phyloP scores from a whole-genome alignment of 331 rosid species.

The Quercus lobata region DNA sequence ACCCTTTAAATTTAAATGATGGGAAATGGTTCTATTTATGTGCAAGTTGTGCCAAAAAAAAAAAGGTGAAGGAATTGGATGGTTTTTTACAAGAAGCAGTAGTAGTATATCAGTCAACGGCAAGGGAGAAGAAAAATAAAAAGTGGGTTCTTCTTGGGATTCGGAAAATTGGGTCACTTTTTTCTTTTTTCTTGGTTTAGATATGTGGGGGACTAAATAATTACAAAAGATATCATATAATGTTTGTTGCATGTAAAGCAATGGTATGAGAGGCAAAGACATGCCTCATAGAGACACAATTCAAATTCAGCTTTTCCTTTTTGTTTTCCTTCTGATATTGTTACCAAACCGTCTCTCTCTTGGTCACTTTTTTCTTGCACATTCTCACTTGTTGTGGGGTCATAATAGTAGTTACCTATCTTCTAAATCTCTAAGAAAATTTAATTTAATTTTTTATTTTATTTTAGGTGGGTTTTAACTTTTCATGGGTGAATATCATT shows the following conservation, averaged over 20 bases:
- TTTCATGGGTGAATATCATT: conserved; percentile 27
- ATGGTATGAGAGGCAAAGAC: conserved; percentile 32
- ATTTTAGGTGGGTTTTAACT: conserved; percentile 7
- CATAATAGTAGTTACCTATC: conserved; percentile 19
- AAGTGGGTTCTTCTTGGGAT: conserved; percentile 68
- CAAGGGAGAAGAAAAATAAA: conserved; percentile 27
- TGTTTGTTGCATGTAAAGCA: conserved; percentile 48
- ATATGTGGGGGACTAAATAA: conserved; percentile 88
- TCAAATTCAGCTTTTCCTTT: conserved; percentile 96
- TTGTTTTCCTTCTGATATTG: conserved; percentile 33
- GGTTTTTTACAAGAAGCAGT: conserved; percentile 28
- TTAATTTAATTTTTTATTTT: not conserved
- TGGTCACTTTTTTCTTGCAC: conserved; percentile 25
- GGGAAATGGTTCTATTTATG: conserved; percentile 48
- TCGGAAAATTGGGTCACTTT: conserved; percentile 56
- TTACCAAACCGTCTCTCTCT: conserved; percentile 52
- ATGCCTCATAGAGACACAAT: conserved; percentile 56
- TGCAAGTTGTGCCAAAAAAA: conserved; percentile 26
- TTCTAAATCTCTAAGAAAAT: conserved; percentile 26
- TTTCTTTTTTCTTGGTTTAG: conserved; percentile 17
- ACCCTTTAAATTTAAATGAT: conserved; percentile 14
- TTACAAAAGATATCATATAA: conserved; percentile 54
- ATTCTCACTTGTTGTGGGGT: conserved; percentile 33
- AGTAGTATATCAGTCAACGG: conserved; percentile 65
- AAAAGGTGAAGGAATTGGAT: conserved; percentile 24